Evolutionary conservation across 495 filamentous ascomycete genomes (phyloP).

Genomic region (Astrocystis sublimbata): DNA sequence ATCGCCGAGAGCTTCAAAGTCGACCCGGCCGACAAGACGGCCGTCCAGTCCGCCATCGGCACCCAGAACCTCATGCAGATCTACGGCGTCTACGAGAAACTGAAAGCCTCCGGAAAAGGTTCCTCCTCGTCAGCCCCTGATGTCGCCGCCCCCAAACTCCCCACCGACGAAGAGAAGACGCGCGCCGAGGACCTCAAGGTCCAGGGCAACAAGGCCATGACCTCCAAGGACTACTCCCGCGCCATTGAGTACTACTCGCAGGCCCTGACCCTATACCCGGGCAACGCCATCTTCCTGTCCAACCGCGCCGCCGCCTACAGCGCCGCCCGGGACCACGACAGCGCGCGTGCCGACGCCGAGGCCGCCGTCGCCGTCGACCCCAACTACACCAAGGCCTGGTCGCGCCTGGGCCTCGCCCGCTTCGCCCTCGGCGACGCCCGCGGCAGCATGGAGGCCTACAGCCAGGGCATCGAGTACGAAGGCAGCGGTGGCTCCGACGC

Average conservation of each 20-base stretch:
- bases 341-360: constrained; percentile 83
- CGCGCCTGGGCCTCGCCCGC: constrained; percentile 80
- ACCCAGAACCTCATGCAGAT: constrained; percentile 83
- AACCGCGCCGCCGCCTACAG: constrained; percentile 94
- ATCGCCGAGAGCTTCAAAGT: constrained; percentile 95
- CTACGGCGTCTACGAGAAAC: constrained; percentile 94
- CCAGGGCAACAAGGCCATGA: constrained; percentile 94
- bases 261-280: constrained; percentile 74
- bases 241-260: constrained; percentile 86
- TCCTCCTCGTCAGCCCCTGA: constrained; percentile 30
- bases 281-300: constrained; percentile 94
- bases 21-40: constrained; percentile 73
- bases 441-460: constrained; percentile 92
- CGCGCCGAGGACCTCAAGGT: constrained; percentile 86
- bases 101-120: constrained; percentile 55
- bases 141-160: constrained; percentile 35
- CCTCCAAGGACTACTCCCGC: constrained; percentile 76
- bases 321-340: constrained; percentile 74
- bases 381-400: constrained; percentile 96
- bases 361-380: constrained; percentile 82
- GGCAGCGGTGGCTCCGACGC: constrained; percentile 83
- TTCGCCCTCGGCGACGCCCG: constrained; percentile 88
- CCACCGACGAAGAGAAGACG: constrained; percentile 58
- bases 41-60: constrained; percentile 74
- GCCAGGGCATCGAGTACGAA: constrained; percentile 89